Conservation (phyloP, 2,329 filamentous ascomycete genomes). For the Pseudogymnoascus destructans region DNA sequence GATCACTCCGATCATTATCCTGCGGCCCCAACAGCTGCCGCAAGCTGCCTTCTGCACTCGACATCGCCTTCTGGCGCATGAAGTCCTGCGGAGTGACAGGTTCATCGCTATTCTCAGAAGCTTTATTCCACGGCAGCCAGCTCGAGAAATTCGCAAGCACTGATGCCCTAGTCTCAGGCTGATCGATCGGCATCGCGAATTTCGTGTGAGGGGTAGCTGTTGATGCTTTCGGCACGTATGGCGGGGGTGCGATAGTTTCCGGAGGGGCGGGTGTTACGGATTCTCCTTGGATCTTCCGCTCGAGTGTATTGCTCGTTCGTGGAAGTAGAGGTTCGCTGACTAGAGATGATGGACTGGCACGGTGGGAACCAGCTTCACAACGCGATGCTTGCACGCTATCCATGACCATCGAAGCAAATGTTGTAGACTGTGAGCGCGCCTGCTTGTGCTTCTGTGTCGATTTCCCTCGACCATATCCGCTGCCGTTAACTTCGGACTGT, state of each 20-base stretch:
- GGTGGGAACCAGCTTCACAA: slow-evolving; percentile 26
- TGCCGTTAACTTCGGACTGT: background rate
- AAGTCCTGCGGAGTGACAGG: background rate
- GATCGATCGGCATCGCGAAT: slow-evolving; percentile 17
- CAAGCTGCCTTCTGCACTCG: slow-evolving; percentile 42
- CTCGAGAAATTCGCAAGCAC: slow-evolving; percentile 21
- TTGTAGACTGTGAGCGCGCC: slow-evolving; percentile 29
- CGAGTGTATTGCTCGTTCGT: slow-evolving; percentile 36
- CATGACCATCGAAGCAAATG: slow-evolving; percentile 34
- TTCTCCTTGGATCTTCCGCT: background rate
- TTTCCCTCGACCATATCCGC: background rate
- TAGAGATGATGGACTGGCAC: slow-evolving; percentile 31
- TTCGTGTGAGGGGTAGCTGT: slow-evolving; percentile 12
- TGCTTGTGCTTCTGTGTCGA: slow-evolving; percentile 10
- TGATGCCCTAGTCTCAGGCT: slow-evolving; percentile 21
- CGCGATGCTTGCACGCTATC: slow-evolving; percentile 27
- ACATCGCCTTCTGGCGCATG: slow-evolving; percentile 25
- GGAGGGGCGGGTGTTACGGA: slow-evolving; percentile 17
- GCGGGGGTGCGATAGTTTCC: slow-evolving; percentile 12
- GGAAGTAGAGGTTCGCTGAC: slow-evolving; percentile 44
- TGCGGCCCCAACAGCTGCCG: slow-evolving; percentile 36
- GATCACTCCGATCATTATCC: slow-evolving; percentile 19
- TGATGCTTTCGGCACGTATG: slow-evolving; percentile 1
- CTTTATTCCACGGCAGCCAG: slow-evolving; percentile 24
- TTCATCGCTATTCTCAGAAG: background rate